Evolutionary conservation across 805 yeast genomes (phyloP), one percentile per base, ranked within the genome.

Genomic region (Sugiyamaella americana): DNA sequence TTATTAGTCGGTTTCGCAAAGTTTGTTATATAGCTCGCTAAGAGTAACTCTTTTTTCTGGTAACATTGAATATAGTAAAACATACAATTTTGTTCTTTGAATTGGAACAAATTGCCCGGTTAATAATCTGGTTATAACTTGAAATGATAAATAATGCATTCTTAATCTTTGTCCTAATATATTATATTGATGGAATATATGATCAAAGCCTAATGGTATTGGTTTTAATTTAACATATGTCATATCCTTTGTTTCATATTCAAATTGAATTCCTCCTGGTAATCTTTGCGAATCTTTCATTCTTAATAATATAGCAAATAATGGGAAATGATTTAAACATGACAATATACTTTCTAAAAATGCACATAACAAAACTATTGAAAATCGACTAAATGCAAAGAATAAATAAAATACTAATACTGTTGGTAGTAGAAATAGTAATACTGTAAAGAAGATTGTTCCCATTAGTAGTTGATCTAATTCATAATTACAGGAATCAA

Each of bases 391-490:
- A 0, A 73, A 50, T 4, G 86, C 83, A 63, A 88, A 91, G 19
- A 82, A 76, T 16, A 80, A 55, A 59, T 93, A 93, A 60, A 89
- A 93, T 11, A 93, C 93, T 54, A 82, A 61, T 1, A 87, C 83
- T 0, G 99, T 93, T 0, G 98, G 98, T 42, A 88, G 63, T 29
- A 94, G 68, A 55, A 88, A 85, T 0, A 84, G 66, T 44, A 86
- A 67, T 13, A 89, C 78, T 41, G 91, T 87, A 65, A 93, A 93
- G 16, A 91, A 64, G 47, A 93, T 72, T 2, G 96, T 93, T 0
- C 98, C 98, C 60, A 91, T 67, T 41, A 94, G 68, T 47, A 91
- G 70, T 58, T 89, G 95, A 61, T 89, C 96, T 20, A 91, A 68
- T 50, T 85, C 91, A 62, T 85, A 91, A 60, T 83, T 78, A 51